Conservation (phyloP, 2,329 filamentous ascomycete species). For the Fusarium drepaniforme region DNA sequence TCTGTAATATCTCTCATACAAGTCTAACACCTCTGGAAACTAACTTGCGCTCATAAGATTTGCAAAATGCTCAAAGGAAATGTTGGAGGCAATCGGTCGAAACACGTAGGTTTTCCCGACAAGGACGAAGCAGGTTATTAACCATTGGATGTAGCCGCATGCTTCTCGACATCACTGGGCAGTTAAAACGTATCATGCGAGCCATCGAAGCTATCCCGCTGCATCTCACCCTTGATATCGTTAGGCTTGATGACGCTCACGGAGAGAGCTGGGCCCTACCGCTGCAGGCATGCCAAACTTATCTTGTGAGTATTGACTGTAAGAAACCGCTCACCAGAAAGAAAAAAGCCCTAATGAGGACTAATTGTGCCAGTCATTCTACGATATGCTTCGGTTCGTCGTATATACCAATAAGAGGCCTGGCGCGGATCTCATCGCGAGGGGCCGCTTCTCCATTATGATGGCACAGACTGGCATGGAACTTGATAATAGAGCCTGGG, state of each 20-base stretch:
- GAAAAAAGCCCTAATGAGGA: neutral
- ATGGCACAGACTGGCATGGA: neutral
- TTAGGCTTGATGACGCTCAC: neutral
- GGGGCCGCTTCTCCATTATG: neutral
- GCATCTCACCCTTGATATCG: neutral
- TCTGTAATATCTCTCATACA: neutral
- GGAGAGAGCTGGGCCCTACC: neutral
- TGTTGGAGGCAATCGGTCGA: neutral
- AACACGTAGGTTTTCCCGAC: neutral
- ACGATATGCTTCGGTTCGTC: neutral
- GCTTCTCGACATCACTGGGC: neutral
- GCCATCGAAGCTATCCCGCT: neutral
- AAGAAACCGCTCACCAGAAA: neutral
- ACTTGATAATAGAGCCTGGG: neutral
- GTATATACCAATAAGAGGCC: neutral
- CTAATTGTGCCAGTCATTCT: neutral
- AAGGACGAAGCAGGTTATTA: neutral
- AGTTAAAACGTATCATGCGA: neutral
- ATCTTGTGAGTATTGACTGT: neutral
- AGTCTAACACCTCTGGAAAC: neutral
- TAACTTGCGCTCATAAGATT: neutral
- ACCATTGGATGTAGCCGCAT: neutral
- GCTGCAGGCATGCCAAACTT: neutral
- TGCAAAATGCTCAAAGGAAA: neutral
- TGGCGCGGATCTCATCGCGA: neutral